phyloP scores from a whole-genome alignment of 176 grass and related monocot species.

The Hyparrhenia diplandra region DNA sequence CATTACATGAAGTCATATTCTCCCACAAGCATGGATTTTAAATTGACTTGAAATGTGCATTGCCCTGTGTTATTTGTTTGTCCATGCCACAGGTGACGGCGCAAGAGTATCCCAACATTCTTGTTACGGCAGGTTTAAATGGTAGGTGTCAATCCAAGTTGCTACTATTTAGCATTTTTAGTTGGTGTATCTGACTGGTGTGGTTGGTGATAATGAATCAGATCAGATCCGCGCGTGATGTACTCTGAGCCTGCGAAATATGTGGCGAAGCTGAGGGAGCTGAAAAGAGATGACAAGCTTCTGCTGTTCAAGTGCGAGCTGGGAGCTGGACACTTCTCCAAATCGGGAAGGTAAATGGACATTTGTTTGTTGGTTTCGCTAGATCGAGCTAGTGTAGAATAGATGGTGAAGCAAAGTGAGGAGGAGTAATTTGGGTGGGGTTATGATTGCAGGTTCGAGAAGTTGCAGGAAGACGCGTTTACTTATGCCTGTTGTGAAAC shows the following conservation, averaged over 20 bases:
- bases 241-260: slow-evolving; percentile 86
- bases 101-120: slow-evolving; percentile 72
- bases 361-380: not conserved
- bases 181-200: not conserved
- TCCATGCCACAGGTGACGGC: slow-evolving; percentile 53
- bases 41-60: not conserved
- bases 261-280: slow-evolving; percentile 76
- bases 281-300: slow-evolving; percentile 67
- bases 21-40: not conserved
- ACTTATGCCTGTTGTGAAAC: too few relatives aligned
- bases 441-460: slow-evolving; percentile 65
- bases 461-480: slow-evolving; percentile 77
- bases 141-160: slow-evolving; percentile 38
- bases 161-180: not conserved
- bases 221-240: slow-evolving; percentile 69
- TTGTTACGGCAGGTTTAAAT: slow-evolving; percentile 88
- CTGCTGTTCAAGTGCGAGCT: slow-evolving; percentile 81
- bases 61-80: not conserved
- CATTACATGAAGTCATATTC: not conserved
- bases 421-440: not conserved
- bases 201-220: not conserved
- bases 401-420: too few relatives aligned
- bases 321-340: slow-evolving; percentile 78
- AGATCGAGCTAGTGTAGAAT: too few relatives aligned
- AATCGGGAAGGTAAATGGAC: slow-evolving; percentile 67